phyloP scores from a whole-genome alignment of 805 yeast genomes.

The Ogataea ramenticola region DNA sequence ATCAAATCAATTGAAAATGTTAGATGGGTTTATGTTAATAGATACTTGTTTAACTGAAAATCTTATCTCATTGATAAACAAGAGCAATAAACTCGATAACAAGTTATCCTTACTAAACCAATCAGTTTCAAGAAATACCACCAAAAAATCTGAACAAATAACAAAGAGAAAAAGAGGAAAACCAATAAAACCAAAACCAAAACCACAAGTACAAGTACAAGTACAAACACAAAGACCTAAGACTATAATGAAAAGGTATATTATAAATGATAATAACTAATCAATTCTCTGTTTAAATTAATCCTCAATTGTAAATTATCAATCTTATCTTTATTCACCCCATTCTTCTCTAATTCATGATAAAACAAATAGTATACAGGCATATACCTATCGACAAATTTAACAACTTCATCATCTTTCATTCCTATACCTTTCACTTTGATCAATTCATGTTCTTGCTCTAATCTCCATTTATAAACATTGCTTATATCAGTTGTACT shows the following conservation, averaged over 20 bases:
- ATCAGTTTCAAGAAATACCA: too few species aligned
- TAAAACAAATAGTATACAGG: conserved; percentile 75
- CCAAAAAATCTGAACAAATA: too few species aligned
- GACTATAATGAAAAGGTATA: not conserved
- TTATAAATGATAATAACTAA: not conserved
- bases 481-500: conserved; percentile 51
- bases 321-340: not conserved
- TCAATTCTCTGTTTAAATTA: conserved; percentile 11
- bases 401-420: conserved; percentile 61
- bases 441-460: conserved; percentile 65
- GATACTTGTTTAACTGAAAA: not conserved
- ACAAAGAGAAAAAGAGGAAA: too few species aligned
- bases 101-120: too few species aligned
- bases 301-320: conserved; percentile 9
- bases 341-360: conserved; percentile 10
- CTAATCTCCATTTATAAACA: conserved; percentile 72
- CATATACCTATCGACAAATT: conserved; percentile 79
- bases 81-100: not conserved
- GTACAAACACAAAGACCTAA: not conserved
- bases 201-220: not conserved
- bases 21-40: not conserved
- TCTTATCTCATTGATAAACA: not conserved
- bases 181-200: too few species aligned
- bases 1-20: conserved; percentile 7
- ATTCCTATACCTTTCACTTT: conserved; percentile 59